Percentiles rank a stretch among this genome's conserved stretches.
Conservation (phyloP, 345 rosid species). For the Bruguiera gymnorhiza region DNA sequence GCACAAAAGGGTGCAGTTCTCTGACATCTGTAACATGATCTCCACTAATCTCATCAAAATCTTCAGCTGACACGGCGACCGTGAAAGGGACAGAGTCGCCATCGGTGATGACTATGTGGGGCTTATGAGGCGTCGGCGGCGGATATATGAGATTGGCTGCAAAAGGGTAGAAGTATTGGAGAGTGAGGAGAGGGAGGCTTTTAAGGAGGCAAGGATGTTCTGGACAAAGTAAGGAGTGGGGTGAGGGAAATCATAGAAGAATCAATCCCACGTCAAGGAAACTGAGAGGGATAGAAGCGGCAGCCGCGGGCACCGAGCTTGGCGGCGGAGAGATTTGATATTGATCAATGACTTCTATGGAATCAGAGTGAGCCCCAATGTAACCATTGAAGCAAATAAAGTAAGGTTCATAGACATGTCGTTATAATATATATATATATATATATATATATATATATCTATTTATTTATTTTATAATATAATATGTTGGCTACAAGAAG, state of each 20-base stretch:
- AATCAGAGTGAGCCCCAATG: too few relatives aligned
- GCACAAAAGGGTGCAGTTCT: conserved; percentile 28
- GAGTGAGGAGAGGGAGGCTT: conserved; percentile 29
- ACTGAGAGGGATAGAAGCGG: conserved; percentile 16
- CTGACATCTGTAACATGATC: conserved; percentile 17
- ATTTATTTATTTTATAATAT: too few relatives aligned
- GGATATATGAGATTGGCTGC: conserved; percentile 28
- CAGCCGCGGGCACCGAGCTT: conserved; percentile 10
- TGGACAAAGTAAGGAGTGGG: conserved; percentile 15
- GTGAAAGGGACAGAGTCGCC: conserved; percentile 24
- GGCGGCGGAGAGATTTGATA: conserved; percentile 18
- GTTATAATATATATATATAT: too few relatives aligned
- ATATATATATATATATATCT: too few relatives aligned
- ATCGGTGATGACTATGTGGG: conserved; percentile 18
- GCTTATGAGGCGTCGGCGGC: conserved; percentile 22
- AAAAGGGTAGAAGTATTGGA: conserved; percentile 26
- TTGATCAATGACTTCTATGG: neutral
- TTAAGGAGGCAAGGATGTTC: conserved; percentile 18
- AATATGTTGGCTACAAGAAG: too few relatives aligned
- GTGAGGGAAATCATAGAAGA: conserved; percentile 20
- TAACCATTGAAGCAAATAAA: too few relatives aligned
- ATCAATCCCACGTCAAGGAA: conserved; percentile 18
- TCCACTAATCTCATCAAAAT: conserved; percentile 16
- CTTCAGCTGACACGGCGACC: conserved; percentile 28
- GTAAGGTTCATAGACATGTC: too few relatives aligned